Evolutionary conservation across 139 green algal species (phyloP).

Genomic region (Volvox reticuliferus): DNA sequence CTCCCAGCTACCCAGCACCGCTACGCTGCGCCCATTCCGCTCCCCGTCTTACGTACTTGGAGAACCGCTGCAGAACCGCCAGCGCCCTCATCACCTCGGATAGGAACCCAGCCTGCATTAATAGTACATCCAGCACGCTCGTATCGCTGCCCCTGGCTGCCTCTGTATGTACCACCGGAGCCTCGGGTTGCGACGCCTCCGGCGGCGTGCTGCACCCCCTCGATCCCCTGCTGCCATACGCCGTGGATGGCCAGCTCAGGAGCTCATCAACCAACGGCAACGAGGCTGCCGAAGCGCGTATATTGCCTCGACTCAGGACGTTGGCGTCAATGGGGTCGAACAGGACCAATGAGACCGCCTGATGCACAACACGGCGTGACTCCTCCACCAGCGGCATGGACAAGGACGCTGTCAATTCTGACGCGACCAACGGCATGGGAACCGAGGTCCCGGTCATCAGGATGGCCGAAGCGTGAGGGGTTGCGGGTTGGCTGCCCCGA

Average conservation of each 20-base stretch:
- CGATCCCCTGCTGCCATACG: not conserved
- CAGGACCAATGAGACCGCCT: not conserved
- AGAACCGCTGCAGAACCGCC: not conserved
- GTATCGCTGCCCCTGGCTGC: not conserved
- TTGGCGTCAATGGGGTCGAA: conserved; percentile 24
- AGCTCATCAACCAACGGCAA: not conserved
- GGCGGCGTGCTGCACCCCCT: not conserved
- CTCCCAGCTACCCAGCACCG: too few relatives aligned
- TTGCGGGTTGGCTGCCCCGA: not conserved
- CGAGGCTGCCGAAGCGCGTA: not conserved
- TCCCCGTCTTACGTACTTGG: not conserved
- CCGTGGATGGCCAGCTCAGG: not conserved
- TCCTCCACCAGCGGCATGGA: conserved; percentile 12
- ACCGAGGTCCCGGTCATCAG: not conserved
- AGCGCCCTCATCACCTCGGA: not conserved
- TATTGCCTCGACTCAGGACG: not conserved
- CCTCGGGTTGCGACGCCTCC: not conserved
- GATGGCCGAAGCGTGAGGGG: not conserved
- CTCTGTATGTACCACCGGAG: not conserved
- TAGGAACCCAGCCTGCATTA: conserved; percentile 37
- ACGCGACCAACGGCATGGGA: not conserved
- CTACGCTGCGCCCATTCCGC: too few relatives aligned
- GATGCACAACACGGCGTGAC: conserved; percentile 3
- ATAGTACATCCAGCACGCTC: conserved; percentile 32
- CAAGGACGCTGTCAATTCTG: not conserved